Base-by-base conservation (phyloP, 768 basidiomycete species). In the Kwoniella dendrophila region DNA sequence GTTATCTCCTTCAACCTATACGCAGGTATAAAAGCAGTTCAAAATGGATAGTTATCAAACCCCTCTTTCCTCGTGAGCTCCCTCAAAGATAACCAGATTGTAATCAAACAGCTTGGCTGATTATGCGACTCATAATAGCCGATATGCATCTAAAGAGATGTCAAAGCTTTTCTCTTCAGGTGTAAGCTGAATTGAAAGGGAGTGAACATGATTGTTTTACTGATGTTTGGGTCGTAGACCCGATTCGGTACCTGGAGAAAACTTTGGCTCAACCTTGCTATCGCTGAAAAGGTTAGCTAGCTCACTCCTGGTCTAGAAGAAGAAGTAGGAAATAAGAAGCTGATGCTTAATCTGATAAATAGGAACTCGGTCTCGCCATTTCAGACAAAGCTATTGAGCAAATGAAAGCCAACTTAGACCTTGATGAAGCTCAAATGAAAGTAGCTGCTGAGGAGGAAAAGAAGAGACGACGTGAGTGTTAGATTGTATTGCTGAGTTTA, bases 131-230 rank as follows among this genome's bases (percentile, higher is more conserved):
- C 6, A 10, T 11, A 60, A 30, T 71, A 97, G 94, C 75, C 94
- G 95, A 51, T 99, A 98, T 90, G 96, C 96, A 20, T 95, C 91
- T 83, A 94, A 93, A 79, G 94, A 98, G 81, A 98, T 98, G 95
- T 88, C 92, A 10, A 84, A 92, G 79, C 84, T 99, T 45, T 99
- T 98, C 83, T 98, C 95, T n/a, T 85, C 89, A 36, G 87, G 88
- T 52, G 95, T 93, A 73, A 62, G 87, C 82, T 27, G n/a, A 29
- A 8, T 34, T 40, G 27, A 1, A 26, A 44, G 16, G 3, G 29
- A 10, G 40, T 8, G 20, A 47, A 32, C 5, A 14, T 10, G 24
- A n/a, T 30, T 38, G 16, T 14, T 36, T 40, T 36, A 16, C 4
- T 11, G 8, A 53, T 33, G 14, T 10, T 7, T 34, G n/a, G n/a